phyloP scores from a whole-genome alignment of 768 basidiomycete genomes.

The Boletus reticulatus region DNA sequence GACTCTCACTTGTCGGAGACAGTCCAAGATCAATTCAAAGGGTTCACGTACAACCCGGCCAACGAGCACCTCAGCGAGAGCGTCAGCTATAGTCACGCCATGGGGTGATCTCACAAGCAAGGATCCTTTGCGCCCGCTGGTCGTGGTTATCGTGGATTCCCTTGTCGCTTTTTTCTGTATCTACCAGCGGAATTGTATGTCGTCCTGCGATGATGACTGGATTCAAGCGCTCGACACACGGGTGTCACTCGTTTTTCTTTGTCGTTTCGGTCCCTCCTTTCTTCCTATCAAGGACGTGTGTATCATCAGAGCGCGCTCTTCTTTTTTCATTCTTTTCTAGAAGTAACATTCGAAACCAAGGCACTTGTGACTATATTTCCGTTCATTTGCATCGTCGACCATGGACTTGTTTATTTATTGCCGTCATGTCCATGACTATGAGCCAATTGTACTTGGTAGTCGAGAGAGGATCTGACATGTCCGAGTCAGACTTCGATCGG shows the following conservation, averaged over 20 bases:
- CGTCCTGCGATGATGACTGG: background rate
- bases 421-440: background rate
- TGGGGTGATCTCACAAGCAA: conserved; percentile 23
- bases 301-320: conserved; percentile 1
- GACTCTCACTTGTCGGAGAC: conserved; percentile 92
- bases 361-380: background rate
- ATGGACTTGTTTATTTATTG: conserved; percentile 18
- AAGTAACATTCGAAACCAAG: background rate
- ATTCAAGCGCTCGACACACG: background rate
- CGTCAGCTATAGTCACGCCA: conserved; percentile 54
- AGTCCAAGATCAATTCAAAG: conserved; percentile 93
- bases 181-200: background rate
- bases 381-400: conserved; percentile 12
- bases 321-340: background rate
- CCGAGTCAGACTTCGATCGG: too few relatives aligned
- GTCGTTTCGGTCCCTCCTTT: background rate
- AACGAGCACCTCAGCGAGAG: conserved; percentile 86
- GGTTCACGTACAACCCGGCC: conserved; percentile 85
- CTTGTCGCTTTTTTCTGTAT: background rate
- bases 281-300: background rate
- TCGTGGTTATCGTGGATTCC: conserved; percentile 12
- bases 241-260: background rate
- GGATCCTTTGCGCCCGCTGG: conserved; percentile 18
- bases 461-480: background rate
- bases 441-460: background rate